phyloP scores from a whole-genome alignment of 176 grass and related monocot genomes.

The Neostapfia colusana region DNA sequence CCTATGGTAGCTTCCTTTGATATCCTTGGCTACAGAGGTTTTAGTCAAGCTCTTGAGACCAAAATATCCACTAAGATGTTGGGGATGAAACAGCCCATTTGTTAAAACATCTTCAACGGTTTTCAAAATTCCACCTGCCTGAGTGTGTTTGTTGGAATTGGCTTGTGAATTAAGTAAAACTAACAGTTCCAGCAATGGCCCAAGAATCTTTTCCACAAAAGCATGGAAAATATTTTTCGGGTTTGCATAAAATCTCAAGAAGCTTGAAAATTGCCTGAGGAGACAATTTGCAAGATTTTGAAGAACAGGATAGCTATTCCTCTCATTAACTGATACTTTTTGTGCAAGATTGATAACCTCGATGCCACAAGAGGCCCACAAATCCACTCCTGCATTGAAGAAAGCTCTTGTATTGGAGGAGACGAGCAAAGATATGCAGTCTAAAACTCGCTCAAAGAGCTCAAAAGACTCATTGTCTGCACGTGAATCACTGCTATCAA shows the following conservation, averaged over 20 bases:
- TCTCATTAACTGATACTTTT: constrained; percentile 57
- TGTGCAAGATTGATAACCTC: constrained; percentile 67
- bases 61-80: constrained; percentile 86
- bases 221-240: constrained; percentile 86
- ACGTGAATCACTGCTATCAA: constrained; percentile 28
- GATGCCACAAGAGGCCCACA: constrained; percentile 71
- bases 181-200: constrained; percentile 71
- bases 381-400: constrained; percentile 72
- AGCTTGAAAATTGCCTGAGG: constrained; percentile 73
- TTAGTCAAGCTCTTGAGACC: constrained; percentile 60
- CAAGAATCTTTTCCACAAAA: constrained; percentile 79
- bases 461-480: constrained; percentile 44
- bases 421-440: constrained; percentile 64
- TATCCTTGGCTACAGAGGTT: constrained; percentile 43
- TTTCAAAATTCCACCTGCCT: constrained; percentile 47
- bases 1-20: constrained; percentile 88
- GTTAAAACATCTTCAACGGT: constrained; percentile 80
- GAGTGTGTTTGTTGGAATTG: constrained; percentile 42
- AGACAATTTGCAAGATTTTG: constrained; percentile 57
- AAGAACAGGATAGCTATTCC: constrained; percentile 43
- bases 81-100: constrained; percentile 80
- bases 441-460: constrained; percentile 59
- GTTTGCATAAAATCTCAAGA: constrained; percentile 78
- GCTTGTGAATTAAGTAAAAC: constrained; percentile 77
- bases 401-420: constrained; percentile 80